Conservation (phyloP, 2,329 filamentous ascomycete species). For the Tolypocladium amazonense region DNA sequence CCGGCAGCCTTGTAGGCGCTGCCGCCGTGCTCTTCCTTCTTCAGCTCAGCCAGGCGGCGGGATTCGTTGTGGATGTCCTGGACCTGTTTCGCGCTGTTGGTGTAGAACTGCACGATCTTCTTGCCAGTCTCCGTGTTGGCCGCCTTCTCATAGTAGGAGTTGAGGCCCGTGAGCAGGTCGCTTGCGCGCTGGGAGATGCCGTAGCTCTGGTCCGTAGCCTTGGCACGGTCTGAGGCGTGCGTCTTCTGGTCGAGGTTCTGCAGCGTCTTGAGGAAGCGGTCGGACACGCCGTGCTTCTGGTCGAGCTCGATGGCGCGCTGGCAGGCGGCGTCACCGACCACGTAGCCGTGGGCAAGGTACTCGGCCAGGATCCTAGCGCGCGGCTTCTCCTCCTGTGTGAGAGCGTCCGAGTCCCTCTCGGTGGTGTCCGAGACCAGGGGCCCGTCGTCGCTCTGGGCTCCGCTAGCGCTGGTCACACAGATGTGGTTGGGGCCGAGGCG, state of each 20-base stretch:
- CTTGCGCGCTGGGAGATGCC: slow-evolving; percentile 66
- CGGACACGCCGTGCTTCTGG: slow-evolving; percentile 76
- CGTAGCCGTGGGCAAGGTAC: slow-evolving; percentile 92
- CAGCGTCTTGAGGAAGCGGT: slow-evolving; percentile 68
- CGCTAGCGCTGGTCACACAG: slow-evolving; percentile 56
- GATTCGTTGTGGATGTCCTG: slow-evolving; percentile 91
- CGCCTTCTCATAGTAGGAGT: slow-evolving; percentile 93
- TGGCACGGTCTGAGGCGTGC: slow-evolving; percentile 79
- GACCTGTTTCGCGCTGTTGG: slow-evolving; percentile 75
- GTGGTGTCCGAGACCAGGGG: slow-evolving; percentile 41
- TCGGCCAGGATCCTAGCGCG: slow-evolving; percentile 88
- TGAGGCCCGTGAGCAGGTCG: slow-evolving; percentile 52
- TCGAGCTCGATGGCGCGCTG: slow-evolving; percentile 81
- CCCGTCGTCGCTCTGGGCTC: slow-evolving; percentile 54
- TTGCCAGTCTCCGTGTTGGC: slow-evolving; percentile 77
- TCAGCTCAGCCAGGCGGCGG: slow-evolving; percentile 75
- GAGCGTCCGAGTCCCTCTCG: slow-evolving; percentile 53
- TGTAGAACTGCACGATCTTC: slow-evolving; percentile 82
- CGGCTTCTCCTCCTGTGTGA: slow-evolving; percentile 95
- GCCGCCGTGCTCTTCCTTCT: slow-evolving; percentile 54
- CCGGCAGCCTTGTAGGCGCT: slow-evolving; percentile 50
- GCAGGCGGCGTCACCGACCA: slow-evolving; percentile 63
- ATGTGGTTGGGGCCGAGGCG: slow-evolving; percentile 85
- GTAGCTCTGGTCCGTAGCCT: slow-evolving; percentile 75
- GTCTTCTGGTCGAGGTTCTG: slow-evolving; percentile 72